Evolutionary conservation across 768 basidiomycete genomes (phyloP).

Genomic region (Leccinum pellstonianum): DNA sequence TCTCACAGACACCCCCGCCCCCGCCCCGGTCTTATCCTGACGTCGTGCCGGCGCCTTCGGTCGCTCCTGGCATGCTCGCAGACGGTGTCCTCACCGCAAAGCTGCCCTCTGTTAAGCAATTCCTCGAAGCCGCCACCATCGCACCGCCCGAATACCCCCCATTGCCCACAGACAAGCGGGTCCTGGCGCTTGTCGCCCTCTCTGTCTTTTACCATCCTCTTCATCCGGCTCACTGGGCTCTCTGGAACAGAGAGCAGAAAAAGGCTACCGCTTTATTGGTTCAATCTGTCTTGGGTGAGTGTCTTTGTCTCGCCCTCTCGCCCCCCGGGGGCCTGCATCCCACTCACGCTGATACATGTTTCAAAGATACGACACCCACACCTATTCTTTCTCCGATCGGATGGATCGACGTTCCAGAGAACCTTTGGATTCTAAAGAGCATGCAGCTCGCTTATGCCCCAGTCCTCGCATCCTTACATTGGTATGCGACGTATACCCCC

Average conservation of each 20-base stretch:
- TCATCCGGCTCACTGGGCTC: constrained; percentile 60
- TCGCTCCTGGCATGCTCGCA: constrained; percentile 37
- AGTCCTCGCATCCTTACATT: constrained; percentile 24
- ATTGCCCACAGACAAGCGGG: constrained; percentile 39
- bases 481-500: constrained; percentile 33
- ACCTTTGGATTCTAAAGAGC: constrained; percentile 35
- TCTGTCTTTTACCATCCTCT: constrained; percentile 53
- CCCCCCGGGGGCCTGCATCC: neutral
- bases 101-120: constrained; percentile 45
- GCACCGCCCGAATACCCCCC: constrained; percentile 40
- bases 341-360: constrained; percentile 14
- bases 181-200: constrained; percentile 61
- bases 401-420: constrained; percentile 34
- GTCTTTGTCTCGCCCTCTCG: neutral
- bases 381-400: constrained; percentile 37
- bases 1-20: constrained; percentile 21
- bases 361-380: constrained; percentile 28
- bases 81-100: constrained; percentile 45
- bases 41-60: constrained; percentile 22
- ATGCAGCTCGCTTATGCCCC: constrained; percentile 31
- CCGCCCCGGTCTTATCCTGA: constrained; percentile 22
- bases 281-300: constrained; percentile 54
- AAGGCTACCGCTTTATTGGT: constrained; percentile 50
- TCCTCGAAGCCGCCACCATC: constrained; percentile 43
- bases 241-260: constrained; percentile 57